Evolutionary conservation across 2,329 filamentous ascomycete genomes (phyloP), one percentile per base, ranked within the genome.

Genomic region (Talaromyces piceae): DNA sequence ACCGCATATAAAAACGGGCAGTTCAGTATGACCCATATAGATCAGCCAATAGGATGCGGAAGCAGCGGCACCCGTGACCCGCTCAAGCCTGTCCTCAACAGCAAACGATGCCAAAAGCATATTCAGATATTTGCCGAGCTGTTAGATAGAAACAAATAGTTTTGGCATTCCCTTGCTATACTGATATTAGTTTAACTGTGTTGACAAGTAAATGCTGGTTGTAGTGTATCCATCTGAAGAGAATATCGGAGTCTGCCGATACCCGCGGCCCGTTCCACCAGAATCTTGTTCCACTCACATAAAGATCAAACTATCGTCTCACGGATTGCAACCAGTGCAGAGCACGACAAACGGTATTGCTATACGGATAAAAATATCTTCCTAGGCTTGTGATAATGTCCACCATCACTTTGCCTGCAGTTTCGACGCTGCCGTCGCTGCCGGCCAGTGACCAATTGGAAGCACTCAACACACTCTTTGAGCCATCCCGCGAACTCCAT

Each of bases 401-500:
- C 5, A 2, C 30, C 7, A 57, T 57, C 31, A 31, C 56, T 11
- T 76, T 93, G 5, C 87, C 87, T 11, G 65, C 76, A 25, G 74
- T 84, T 60, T 64, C 73, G 43, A 69, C 72, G 12, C 72, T 94
- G 33, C 72, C 77, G 23, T 69, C 72, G 44, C 77, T 84, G 45
- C 64, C 82, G 16, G 75, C 80, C 26, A 61, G 74, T 25, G 71
- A 78, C 18, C 77, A 86, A 33, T 58, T 67, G 45, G 59, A 59
- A 41, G 59, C 83, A 46, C 79, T 95, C 45, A 87, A 94, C 69
- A 77, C 83, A 3, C 83, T 95, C 53, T 95, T 96, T 69, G 91
- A 96, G 66, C 87, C 88, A 13, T 90, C 85, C 49, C 73, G 79
- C 0, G 80, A 84, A 47, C 81, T 96, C 1, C 88, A 91, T 67